A percentile compares a stretch with the other conserved stretches of the same genome.
These are phyloP conservation scores for Cavenderia fasciculata DNA, from an alignment of 78 protist species.

Conservation along the genomic window DNA sequence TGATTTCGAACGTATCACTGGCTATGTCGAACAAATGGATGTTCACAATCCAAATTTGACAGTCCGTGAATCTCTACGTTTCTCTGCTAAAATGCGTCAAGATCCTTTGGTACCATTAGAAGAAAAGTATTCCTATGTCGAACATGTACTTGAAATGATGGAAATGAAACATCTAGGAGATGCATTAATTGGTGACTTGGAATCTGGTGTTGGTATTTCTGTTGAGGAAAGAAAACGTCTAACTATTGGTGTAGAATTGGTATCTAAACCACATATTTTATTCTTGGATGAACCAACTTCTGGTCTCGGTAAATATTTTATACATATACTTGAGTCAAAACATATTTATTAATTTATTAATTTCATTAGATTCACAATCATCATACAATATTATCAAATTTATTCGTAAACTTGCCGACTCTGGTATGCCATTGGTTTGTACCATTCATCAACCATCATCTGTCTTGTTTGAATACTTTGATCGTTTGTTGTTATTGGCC, in stretches of 20 bases:
- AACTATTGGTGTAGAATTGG: constrained; percentile 80
- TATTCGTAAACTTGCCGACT: constrained; percentile 68
- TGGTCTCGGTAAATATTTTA: constrained; percentile 5
- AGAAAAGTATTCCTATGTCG: constrained; percentile 55
- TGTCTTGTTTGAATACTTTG: constrained; percentile 75
- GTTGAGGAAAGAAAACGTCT: constrained; percentile 79
- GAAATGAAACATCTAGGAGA: constrained; percentile 81
- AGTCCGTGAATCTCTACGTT: constrained; percentile 73
- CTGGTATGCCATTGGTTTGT: constrained; percentile 79
- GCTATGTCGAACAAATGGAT: constrained; percentile 86
- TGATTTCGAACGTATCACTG: constrained; percentile 79
- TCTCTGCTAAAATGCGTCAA: constrained; percentile 73
- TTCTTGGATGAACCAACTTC: constrained; percentile 64
- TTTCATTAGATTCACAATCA: constrained; percentile 53
- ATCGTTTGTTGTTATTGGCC: constrained; percentile 61
- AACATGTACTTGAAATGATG: constrained; percentile 72
- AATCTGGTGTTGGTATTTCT: constrained; percentile 80
- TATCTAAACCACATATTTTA: constrained; percentile 72
- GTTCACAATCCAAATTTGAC: constrained; percentile 73
- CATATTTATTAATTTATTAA: too few species aligned
- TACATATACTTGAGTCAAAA: too few species aligned
- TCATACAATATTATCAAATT: constrained; percentile 55
- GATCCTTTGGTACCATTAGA: constrained; percentile 31
- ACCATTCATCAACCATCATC: constrained; percentile 83
- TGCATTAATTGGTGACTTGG: constrained; percentile 75